Conservation (phyloP, 2,329 filamentous ascomycete genomes). For the Colletotrichum tamarilloi region DNA sequence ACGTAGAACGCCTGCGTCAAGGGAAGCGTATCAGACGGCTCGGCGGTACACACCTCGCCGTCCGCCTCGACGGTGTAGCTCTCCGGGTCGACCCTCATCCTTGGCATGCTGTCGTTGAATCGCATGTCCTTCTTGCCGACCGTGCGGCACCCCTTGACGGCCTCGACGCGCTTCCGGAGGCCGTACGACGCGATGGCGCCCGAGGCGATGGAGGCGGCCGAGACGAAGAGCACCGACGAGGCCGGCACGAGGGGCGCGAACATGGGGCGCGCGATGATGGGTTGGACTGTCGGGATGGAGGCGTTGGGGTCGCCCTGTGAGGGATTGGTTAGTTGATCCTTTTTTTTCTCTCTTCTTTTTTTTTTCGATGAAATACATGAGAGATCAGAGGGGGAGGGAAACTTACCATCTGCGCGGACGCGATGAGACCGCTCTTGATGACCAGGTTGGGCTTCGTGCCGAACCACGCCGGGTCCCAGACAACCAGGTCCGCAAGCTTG, state of each 20-base stretch:
- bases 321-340: background rate
- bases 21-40: conserved; percentile 77
- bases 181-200: conserved; percentile 78
- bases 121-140: conserved; percentile 91
- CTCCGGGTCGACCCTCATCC: conserved; percentile 93
- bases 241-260: conserved; percentile 80
- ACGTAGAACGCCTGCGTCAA: conserved; percentile 83
- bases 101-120: conserved; percentile 84
- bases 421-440: conserved; percentile 89
- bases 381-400: background rate
- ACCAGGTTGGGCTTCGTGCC: conserved; percentile 86
- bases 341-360: background rate
- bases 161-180: conserved; percentile 82
- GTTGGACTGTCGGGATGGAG: conserved; percentile 89
- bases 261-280: conserved; percentile 86
- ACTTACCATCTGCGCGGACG: conserved; percentile 83
- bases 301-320: conserved; percentile 80
- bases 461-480: conserved; percentile 89
- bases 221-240: conserved; percentile 86
- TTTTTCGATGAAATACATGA: conserved; percentile 1
- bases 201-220: conserved; percentile 73
- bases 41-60: conserved; percentile 77
- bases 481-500: conserved; percentile 87
- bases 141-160: conserved; percentile 79
- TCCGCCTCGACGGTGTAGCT: conserved; percentile 90